These are phyloP conservation scores for Penicillium sclerotigenum DNA, from an alignment of 2,329 filamentous ascomycete species.

Conservation along the genomic window DNA sequence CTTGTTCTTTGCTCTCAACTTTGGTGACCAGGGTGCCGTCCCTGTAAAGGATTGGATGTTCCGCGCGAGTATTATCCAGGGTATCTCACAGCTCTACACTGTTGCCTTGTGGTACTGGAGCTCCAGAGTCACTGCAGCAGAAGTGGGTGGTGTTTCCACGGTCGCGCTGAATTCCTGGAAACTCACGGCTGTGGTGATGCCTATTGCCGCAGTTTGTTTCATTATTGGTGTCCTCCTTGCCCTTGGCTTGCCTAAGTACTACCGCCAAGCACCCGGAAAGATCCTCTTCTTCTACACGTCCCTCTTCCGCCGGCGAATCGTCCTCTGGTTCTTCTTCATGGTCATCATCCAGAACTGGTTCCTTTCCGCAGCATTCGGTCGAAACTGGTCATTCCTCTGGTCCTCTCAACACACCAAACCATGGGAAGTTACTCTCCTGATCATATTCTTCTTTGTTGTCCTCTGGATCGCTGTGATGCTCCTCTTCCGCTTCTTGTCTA, in stretches of 20 bases:
- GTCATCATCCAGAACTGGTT: slow-evolving; percentile 67
- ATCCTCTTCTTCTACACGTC: slow-evolving; percentile 65
- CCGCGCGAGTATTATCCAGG: slow-evolving; percentile 63
- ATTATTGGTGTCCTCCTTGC: slow-evolving; percentile 53
- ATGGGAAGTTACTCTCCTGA: slow-evolving; percentile 57
- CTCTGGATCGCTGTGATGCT: slow-evolving; percentile 51
- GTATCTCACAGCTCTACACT: slow-evolving; percentile 64
- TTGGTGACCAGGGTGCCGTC: slow-evolving; percentile 61
- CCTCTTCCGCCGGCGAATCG: slow-evolving; percentile 59
- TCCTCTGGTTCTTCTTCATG: slow-evolving; percentile 64
- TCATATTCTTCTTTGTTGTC: slow-evolving; percentile 48
- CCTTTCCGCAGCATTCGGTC: slow-evolving; percentile 62
- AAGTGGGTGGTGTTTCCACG: slow-evolving; percentile 37
- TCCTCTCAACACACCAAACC: slow-evolving; percentile 52
- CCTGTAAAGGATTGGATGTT: slow-evolving; percentile 64
- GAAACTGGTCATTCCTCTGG: slow-evolving; percentile 66
- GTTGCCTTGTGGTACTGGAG: slow-evolving; percentile 67
- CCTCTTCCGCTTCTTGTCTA: slow-evolving; percentile 55
- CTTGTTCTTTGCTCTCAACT: slow-evolving; percentile 65
- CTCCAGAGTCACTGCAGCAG: slow-evolving; percentile 44
- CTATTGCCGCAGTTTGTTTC: slow-evolving; percentile 58
- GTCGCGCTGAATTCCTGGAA: slow-evolving; percentile 43
- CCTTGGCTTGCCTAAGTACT: slow-evolving; percentile 62
- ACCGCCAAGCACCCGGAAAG: slow-evolving; percentile 61
- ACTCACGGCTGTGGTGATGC: slow-evolving; percentile 55